Base-by-base conservation (phyloP, 305 asterid species). In the Fraxinus xanthoxyloides region DNA sequence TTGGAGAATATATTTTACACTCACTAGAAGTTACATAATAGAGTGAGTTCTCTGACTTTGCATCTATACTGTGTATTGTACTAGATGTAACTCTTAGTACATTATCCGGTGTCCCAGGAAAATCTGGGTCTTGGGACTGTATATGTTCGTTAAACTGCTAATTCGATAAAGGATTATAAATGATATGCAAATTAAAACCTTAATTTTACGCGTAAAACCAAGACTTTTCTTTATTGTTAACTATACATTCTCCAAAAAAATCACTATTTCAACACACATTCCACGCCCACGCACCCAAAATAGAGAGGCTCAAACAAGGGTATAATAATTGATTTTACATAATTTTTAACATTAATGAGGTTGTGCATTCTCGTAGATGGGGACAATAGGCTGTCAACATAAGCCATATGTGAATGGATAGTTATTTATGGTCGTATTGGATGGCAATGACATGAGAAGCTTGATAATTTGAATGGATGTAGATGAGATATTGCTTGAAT, bases 1-100 rank as follows among this genome's bases (percentile, higher is more conserved):
- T 87, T 95, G 98, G 99, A 89, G 91, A 74, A 91, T 93, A 90
- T 95, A 95, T 80, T 95, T 95, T 79, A 65, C 85, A 19, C 97
- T 95, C 79, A 96, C 92, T 77, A 87, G 81, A 92, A 88, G 88
- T 84, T 91, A 87, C 67, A 89, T 95, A 76, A 84, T 89, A n/a
- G 91, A 92, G 99, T 95, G 89, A 91, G 99, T 90, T 86, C 79
- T 86, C 81, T 80, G 56, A 31, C 67, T 35, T 77, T 65, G 40
- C 77, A 19, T 51, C 28, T 9, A 63, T 6, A 23, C 56, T 84
- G 48, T 24, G 35, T 76, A 70, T 59, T 84, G 79, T 81, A 6
- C 35, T 65, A 65, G 19, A 65, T 26, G 73, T 4, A 26, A 65
- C 19, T 65, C 73, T 65, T 26, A 26, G 9, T 5, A 26, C 30